Evolutionary conservation across 805 yeast species (phyloP).

Genomic region (Wickerhamiella australiensis): DNA sequence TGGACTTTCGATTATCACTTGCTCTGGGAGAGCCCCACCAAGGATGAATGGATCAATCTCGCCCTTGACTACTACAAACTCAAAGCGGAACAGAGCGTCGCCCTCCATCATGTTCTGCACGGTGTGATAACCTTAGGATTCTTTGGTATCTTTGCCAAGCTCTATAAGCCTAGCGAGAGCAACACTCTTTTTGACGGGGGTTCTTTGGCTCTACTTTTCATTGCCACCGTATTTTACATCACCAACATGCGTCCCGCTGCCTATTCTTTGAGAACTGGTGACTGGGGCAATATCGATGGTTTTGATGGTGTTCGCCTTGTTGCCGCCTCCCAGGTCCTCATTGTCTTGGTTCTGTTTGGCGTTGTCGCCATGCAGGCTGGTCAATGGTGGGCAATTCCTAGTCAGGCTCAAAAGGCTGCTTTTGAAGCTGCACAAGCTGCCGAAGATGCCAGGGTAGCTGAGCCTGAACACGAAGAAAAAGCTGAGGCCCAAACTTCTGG

Average conservation of each 20-base stretch:
- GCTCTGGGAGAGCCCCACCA: slow-evolving; percentile 47
- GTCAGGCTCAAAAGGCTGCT: slow-evolving; percentile 17
- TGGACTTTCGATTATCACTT: slow-evolving; percentile 72
- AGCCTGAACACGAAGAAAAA: slow-evolving; percentile 11
- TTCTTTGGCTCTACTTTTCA: slow-evolving; percentile 57
- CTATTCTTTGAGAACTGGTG: slow-evolving; percentile 51
- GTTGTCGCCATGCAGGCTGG: slow-evolving; percentile 80
- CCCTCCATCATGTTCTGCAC: slow-evolving; percentile 52
- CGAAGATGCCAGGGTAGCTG: slow-evolving; percentile 17
- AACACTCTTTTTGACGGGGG: slow-evolving; percentile 85
- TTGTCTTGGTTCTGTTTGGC: slow-evolving; percentile 59
- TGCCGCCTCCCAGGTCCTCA: slow-evolving; percentile 76
- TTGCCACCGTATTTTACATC: slow-evolving; percentile 65
- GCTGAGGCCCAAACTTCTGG: slow-evolving; percentile 8
- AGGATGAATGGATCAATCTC: slow-evolving; percentile 41
- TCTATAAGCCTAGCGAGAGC: slow-evolving; percentile 79
- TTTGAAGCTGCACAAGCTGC: slow-evolving; percentile 14
- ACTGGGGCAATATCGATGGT: slow-evolving; percentile 91
- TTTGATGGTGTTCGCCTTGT: slow-evolving; percentile 79
- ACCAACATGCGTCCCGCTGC: slow-evolving; percentile 78
- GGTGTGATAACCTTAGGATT: slow-evolving; percentile 52
- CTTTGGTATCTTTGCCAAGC: slow-evolving; percentile 58
- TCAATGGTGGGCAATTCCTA: slow-evolving; percentile 57
- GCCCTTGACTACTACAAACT: slow-evolving; percentile 63
- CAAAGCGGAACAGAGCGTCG: slow-evolving; percentile 56